A percentile compares a stretch with the other conserved stretches of the same genome.
Evolutionary conservation across 352 stramenopile species (phyloP).

Genomic region (Blastocystis hominis): DNA sequence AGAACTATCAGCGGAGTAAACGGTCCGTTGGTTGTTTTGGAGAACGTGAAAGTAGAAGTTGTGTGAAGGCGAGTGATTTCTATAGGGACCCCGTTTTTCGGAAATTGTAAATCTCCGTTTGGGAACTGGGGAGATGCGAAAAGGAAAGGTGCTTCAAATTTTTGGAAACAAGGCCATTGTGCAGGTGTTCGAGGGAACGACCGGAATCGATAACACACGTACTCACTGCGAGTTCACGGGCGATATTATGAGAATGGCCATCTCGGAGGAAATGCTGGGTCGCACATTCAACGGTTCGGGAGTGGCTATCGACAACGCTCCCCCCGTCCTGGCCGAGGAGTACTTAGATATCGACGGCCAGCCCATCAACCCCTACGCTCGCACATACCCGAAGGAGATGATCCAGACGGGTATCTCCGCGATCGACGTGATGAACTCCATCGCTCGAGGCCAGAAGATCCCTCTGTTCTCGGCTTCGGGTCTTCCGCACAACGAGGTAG

Average conservation of each 20-base stretch:
- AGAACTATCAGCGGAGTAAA: slow-evolving; percentile 95
- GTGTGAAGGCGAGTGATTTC: neutral
- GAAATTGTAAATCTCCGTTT: slow-evolving; percentile 97
- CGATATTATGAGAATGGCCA: slow-evolving; percentile 95
- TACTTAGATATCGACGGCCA: slow-evolving; percentile 97
- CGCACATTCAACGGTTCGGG: slow-evolving; percentile 91
- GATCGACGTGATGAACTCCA: slow-evolving; percentile 99
- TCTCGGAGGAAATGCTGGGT: slow-evolving; percentile 93
- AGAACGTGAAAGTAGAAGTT: slow-evolving; percentile 89
- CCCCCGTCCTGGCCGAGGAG: slow-evolving; percentile 90
- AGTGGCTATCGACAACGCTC: slow-evolving; percentile 91
- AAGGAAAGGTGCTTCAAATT: slow-evolving; percentile 84
- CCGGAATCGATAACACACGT: slow-evolving; percentile 94
- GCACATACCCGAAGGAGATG: slow-evolving; percentile 98
- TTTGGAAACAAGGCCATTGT: slow-evolving; percentile 85
- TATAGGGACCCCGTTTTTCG: slow-evolving; percentile 83
- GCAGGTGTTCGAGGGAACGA: slow-evolving; percentile 94
- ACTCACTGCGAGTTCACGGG: slow-evolving; percentile 95
- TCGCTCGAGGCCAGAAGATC: slow-evolving; percentile 98
- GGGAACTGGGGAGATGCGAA: slow-evolving; percentile 83
- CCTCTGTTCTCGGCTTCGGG: slow-evolving; percentile 94
- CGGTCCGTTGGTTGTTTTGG: slow-evolving; percentile 92
- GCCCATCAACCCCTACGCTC: slow-evolving; percentile 94
- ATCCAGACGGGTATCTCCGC: slow-evolving; percentile 98
- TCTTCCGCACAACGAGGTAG: slow-evolving; percentile 90